These are phyloP conservation scores for Rutstroemia sp. DNA, from an alignment of 2,329 filamentous ascomycete genomes.

Conservation along the genomic window DNA sequence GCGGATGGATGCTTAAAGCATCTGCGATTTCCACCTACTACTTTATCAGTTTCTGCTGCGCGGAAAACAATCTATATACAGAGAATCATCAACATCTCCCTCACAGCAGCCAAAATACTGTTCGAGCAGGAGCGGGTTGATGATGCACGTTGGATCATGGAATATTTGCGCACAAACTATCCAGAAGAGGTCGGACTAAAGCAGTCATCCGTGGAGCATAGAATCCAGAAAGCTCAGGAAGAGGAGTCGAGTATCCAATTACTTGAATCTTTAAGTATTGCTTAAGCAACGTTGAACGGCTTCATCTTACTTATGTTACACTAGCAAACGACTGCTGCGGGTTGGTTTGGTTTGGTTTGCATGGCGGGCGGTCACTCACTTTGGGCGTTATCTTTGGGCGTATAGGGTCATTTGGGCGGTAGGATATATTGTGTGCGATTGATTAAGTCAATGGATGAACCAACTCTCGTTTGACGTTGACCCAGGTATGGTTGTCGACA, in stretches of 20 bases:
- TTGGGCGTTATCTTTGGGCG: too few relatives aligned
- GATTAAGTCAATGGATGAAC: too few relatives aligned
- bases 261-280: constrained; percentile 17
- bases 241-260: constrained; percentile 24
- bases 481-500: too few relatives aligned
- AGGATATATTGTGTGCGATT: too few relatives aligned
- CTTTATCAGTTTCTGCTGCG: neutral
- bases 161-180: constrained; percentile 21
- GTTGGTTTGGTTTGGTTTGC: too few relatives aligned
- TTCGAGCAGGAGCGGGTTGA: constrained; percentile 16
- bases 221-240: constrained; percentile 12
- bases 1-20: constrained; percentile 9
- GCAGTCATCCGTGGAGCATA: constrained; percentile 5
- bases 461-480: too few relatives aligned
- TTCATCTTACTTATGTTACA: too few relatives aligned
- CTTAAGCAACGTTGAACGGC: neutral
- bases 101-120: constrained; percentile 22
- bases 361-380: too few relatives aligned
- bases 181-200: constrained; percentile 17
- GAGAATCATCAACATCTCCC: constrained; percentile 11
- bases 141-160: constrained; percentile 24
- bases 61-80: neutral
- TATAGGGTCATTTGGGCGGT: too few relatives aligned
- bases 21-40: neutral
- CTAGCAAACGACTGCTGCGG: too few relatives aligned